These are phyloP conservation scores for Backusella mclennaniae DNA, from an alignment of 192 early-diverging fungal species.

Conservation along the genomic window DNA sequence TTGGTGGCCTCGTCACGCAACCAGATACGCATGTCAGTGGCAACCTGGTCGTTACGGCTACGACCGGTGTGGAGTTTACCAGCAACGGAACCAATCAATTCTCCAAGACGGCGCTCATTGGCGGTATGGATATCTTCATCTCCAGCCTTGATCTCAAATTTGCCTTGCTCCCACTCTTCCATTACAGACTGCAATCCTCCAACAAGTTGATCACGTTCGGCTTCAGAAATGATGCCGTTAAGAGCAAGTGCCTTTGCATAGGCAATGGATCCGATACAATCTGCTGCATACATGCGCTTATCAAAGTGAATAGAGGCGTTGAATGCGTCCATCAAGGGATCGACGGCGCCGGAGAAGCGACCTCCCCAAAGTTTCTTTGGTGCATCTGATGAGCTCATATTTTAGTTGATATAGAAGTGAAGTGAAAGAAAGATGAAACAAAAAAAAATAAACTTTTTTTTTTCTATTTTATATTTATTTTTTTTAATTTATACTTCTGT, in stretches of 20 bases:
- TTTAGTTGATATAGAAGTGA: not conserved
- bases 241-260: constrained; percentile 81
- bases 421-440: not conserved
- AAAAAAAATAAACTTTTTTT: not conserved
- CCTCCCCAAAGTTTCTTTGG: constrained; percentile 75
- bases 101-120: constrained; percentile 93
- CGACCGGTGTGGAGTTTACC: constrained; percentile 98
- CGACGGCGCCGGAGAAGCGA: constrained; percentile 85
- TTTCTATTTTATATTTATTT: not conserved
- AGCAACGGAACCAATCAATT: constrained; percentile 87
- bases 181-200: constrained; percentile 73
- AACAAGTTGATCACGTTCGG: constrained; percentile 72
- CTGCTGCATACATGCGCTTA: constrained; percentile 87
- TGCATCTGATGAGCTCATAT: constrained; percentile 13
- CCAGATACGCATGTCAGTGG: constrained; percentile 97
- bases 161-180: constrained; percentile 76
- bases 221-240: constrained; percentile 72
- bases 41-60: constrained; percentile 96
- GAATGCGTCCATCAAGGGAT: constrained; percentile 96
- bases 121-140: constrained; percentile 99
- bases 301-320: constrained; percentile 96
- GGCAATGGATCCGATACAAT: constrained; percentile 84
- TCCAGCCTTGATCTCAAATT: constrained; percentile 67
- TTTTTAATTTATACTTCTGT: not conserved
- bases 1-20: constrained; percentile 74